These are phyloP conservation scores for Angophora floribunda DNA, from an alignment of 345 rosid genomes.

Conservation along the genomic window DNA sequence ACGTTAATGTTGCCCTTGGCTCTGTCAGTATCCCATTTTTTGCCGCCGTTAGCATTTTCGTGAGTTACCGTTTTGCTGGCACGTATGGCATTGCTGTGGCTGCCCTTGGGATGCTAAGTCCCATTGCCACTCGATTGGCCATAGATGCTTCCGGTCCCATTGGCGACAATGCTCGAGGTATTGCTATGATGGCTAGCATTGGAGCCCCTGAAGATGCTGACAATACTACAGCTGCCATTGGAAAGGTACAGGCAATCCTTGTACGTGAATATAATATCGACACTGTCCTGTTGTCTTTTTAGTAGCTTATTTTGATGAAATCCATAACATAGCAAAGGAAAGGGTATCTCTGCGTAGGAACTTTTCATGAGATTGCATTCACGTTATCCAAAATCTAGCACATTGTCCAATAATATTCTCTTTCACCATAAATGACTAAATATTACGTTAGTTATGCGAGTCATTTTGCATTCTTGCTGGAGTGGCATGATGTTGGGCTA, in stretches of 20 bases:
- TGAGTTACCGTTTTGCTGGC: slow-evolving; percentile 26
- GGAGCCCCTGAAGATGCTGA: slow-evolving; percentile 21
- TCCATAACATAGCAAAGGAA: neutral
- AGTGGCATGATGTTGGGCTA: neutral
- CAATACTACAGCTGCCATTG: slow-evolving; percentile 29
- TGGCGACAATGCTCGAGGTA: slow-evolving; percentile 31
- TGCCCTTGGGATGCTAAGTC: slow-evolving; percentile 33
- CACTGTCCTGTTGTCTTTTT: neutral
- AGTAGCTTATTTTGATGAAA: neutral
- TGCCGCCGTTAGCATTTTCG: slow-evolving; percentile 18
- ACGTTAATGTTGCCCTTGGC: slow-evolving; percentile 23
- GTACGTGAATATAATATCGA: neutral
- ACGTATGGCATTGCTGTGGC: slow-evolving; percentile 34
- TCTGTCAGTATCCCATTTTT: slow-evolving; percentile 28
- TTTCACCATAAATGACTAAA: neutral
- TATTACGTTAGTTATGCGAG: neutral
- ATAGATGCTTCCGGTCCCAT: slow-evolving; percentile 32
- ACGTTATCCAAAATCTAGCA: neutral
- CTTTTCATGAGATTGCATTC: neutral
- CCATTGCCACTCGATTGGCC: slow-evolving; percentile 33
- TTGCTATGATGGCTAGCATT: slow-evolving; percentile 34
- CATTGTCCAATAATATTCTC: neutral
- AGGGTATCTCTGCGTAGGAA: neutral
- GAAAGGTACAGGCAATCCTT: slow-evolving; percentile 5
- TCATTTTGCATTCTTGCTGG: neutral